Conservation (phyloP, 2,329 filamentous ascomycete species). For the Calonectria multiphialidica region DNA sequence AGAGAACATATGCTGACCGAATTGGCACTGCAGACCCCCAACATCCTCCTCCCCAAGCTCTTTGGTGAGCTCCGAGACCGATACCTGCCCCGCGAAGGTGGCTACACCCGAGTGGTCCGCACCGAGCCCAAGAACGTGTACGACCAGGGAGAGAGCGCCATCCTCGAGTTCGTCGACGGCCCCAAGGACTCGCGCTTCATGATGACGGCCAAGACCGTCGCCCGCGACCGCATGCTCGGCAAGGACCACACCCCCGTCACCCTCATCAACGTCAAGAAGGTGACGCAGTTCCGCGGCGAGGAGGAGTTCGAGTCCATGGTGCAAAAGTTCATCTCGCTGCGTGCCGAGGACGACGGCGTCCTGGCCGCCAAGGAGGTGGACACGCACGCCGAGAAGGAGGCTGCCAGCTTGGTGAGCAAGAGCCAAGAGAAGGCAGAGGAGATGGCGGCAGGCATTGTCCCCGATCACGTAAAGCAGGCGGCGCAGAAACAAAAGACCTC, state of each 20-base stretch:
- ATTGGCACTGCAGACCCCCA: constrained; percentile 67
- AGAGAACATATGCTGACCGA: constrained; percentile 24
- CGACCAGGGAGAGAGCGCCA: constrained; percentile 90
- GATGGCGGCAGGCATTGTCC: constrained; percentile 47
- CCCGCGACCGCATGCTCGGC: constrained; percentile 69
- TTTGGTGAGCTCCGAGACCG: constrained; percentile 86
- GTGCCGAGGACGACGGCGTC: constrained; percentile 33
- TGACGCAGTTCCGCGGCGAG: constrained; percentile 82
- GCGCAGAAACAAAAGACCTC: constrained; percentile 35
- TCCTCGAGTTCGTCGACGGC: constrained; percentile 95
- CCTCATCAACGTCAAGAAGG: constrained; percentile 83
- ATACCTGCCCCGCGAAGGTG: constrained; percentile 84
- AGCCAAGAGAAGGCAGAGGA: constrained; percentile 48
- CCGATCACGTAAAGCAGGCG: constrained; percentile 41
- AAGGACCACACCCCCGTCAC: constrained; percentile 78
- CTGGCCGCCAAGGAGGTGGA: constrained; percentile 24
- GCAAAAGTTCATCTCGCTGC: constrained; percentile 50
- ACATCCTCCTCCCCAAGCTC: constrained; percentile 83
- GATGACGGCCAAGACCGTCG: constrained; percentile 89
- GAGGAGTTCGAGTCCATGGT: constrained; percentile 77
- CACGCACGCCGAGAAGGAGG: constrained; percentile 33
- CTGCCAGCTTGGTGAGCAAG: constrained; percentile 38
- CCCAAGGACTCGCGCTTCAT: constrained; percentile 95
- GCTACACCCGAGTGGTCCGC: constrained; percentile 94
- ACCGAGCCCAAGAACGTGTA: constrained; percentile 86